Evolutionary conservation across 352 stramenopile genomes (phyloP), one percentile per base, ranked within the genome.

Genomic region (Phytophthora megakarya): DNA sequence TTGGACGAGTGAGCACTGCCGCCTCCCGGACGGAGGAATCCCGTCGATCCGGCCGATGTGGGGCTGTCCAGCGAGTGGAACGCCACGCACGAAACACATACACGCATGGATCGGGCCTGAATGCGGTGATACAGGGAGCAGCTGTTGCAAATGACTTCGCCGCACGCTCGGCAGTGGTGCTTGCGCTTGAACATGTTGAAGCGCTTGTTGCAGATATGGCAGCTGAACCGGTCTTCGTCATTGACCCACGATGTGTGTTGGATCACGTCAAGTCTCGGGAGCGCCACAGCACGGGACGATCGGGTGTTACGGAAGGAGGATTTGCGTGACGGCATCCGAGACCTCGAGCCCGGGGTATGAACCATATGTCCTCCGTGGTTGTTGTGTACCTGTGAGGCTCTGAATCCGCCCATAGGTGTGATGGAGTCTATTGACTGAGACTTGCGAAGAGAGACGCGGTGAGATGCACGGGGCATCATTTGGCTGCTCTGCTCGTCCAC

Each of bases 171-270:
- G 55, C 87, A 96, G 70, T 96, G 87, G 66, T 96, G 87, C 60
- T 96, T 96, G 55, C 83, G 87, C 60, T 92, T 88, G 58, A 96
- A 94, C 79, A 96, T 79, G 68, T 75, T 93, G 74, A 94, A 94
- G 39, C 85, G 85, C 67, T 92, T 93, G 75, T 90, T 92, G 68
- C 87, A 96, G 25, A 96, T 93, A 67, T 93, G 82, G 60, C 87
- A 96, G 47, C 81, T 92, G 59, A 92, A 91, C 2, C 83, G 81
- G 53, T 93, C 85, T 49, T 93, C 83, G 53, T 94, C 86, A 25
- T 93, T 93, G 12, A 94, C 83, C 87, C 87, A 96, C 52, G 87
- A 86, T 10, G 78, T 87, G 55, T 92, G 74, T 49, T 95, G 84
- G 8, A 93, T 84, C 40, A 93, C 75, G 45, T 92, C 81, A 1